Evolutionary conservation across 2,329 filamentous ascomycete species (phyloP), one percentile per base, ranked within the genome.

Genomic region (Ophiostoma tasmaniense): DNA sequence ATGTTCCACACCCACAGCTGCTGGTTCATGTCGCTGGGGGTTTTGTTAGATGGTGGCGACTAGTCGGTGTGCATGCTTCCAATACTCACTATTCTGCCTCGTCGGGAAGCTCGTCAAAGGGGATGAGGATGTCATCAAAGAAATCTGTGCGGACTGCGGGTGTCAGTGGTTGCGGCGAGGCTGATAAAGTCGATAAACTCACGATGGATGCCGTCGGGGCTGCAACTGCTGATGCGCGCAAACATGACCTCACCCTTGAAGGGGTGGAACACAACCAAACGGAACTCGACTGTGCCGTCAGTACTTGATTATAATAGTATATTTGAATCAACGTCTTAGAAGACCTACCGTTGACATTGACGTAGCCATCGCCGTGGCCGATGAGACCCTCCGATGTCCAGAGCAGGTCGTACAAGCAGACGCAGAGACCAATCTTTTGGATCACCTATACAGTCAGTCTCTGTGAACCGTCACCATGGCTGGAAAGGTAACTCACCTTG

Each of bases 181-280:
- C 37, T 64, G 30, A 17, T 10, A 7, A n/a, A 7, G 35, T 2
- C 30, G 7, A 39, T 7, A 3, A 13, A n/a, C 73, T 8, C 67
- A 74, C 73, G 42, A 61, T 73, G 71, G 30, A 74, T 74, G 42
- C 73, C 73, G n/a, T 73, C 67, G 11, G 72, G 73, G 35, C 71
- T 72, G 45, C 89, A 89, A 73, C 87, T 89, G 72, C 89, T 89
- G 78, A 99, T 97, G 73, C 88, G 89, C 20, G 91, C 95, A 62
- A 91, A 83, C 75, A 99, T 85, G 70, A 97, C 92, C 77, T 99
- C 95, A 65, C 92, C 92, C 76, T 96, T 96, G 82, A 97, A 98
- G 0, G 95, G 95, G 30, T 95, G 89, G 78, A 98, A 99, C 37
- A 99, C 93, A 22, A 97, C 84, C 76, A 99, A 84, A 28, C 93